phyloP scores from a whole-genome alignment of 169 alveolate species.

The Cardiosporidium cionae region DNA sequence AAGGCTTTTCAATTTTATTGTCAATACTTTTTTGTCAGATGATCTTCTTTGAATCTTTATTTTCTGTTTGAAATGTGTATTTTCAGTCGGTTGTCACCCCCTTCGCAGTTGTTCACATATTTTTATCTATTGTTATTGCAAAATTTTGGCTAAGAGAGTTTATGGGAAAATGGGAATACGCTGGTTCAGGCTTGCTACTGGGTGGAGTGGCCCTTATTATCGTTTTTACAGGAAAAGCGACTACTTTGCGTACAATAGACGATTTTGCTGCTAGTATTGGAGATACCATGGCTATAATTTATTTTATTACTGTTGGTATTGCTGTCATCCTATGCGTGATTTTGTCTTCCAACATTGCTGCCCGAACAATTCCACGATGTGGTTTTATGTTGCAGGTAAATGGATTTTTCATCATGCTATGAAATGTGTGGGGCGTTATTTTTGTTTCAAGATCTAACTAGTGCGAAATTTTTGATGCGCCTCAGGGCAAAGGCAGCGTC shows the following conservation, averaged over 20 bases:
- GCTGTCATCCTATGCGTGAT: neutral
- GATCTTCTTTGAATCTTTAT: no score
- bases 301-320: neutral
- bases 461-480: no score
- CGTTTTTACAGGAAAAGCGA: neutral
- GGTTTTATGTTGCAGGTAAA: slow-evolving; percentile 10
- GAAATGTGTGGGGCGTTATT: no score
- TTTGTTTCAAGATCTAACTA: no score
- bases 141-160: slow-evolving; percentile 23
- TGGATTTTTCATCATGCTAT: no score
- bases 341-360: neutral
- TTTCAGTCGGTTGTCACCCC: slow-evolving; percentile 31
- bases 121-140: slow-evolving; percentile 17
- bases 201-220: slow-evolving; percentile 17
- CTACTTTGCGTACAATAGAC: neutral
- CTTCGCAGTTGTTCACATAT: slow-evolving; percentile 31
- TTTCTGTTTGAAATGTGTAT: neutral
- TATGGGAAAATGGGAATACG: slow-evolving; percentile 6
- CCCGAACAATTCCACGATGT: slow-evolving; percentile 3
- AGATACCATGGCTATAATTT: neutral
- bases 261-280: slow-evolving; percentile 7
- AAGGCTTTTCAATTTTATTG: neutral
- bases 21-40: neutral
- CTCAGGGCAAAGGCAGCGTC: no score
- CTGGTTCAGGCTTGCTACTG: slow-evolving; percentile 8